These are phyloP conservation scores for Akanthomyces uredinophilus DNA, from an alignment of 2,329 filamentous ascomycete genomes.

Conservation along the genomic window DNA sequence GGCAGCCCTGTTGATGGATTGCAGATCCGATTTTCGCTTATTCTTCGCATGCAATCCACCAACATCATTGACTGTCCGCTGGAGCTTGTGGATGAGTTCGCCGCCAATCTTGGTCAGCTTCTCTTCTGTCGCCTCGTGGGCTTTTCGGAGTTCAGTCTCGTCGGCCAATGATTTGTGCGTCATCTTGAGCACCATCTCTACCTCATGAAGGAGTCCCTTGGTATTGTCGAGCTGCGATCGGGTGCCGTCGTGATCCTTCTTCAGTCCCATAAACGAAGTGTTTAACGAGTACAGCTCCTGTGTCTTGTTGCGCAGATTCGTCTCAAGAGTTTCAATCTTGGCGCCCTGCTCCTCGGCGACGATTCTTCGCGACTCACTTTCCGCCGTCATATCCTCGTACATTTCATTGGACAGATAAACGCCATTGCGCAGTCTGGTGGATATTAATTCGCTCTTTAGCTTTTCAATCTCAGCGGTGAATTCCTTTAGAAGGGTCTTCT, in stretches of 20 bases:
- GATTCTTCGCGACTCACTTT: conserved; percentile 88
- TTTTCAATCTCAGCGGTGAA: conserved; percentile 92
- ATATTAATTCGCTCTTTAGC: conserved; percentile 87
- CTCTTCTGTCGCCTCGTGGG: conserved; percentile 79
- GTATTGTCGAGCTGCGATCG: conserved; percentile 70
- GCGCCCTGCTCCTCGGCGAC: conserved; percentile 88
- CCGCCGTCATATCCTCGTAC: conserved; percentile 85
- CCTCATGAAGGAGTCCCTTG: conserved; percentile 76
- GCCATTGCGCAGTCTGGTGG: conserved; percentile 87
- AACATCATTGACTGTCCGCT: conserved; percentile 74
- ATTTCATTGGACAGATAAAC: conserved; percentile 87
- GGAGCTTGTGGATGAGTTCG: conserved; percentile 71
- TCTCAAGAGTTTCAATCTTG: conserved; percentile 87
- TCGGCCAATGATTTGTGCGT: conserved; percentile 73
- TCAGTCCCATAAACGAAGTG: conserved; percentile 79
- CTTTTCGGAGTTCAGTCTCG: conserved; percentile 73
- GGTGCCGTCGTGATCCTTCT: conserved; percentile 82
- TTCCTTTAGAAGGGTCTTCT: conserved; percentile 85
- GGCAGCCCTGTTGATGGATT: conserved; percentile 68
- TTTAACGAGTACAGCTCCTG: conserved; percentile 87
- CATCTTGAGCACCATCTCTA: conserved; percentile 73
- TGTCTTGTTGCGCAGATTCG: conserved; percentile 84
- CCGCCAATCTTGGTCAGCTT: conserved; percentile 68
- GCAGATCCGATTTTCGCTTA: conserved; percentile 76
- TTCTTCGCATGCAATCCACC: conserved; percentile 81